Conservation (phyloP, 306 rosid genomes). For the Casuarina cunninghamiana region DNA sequence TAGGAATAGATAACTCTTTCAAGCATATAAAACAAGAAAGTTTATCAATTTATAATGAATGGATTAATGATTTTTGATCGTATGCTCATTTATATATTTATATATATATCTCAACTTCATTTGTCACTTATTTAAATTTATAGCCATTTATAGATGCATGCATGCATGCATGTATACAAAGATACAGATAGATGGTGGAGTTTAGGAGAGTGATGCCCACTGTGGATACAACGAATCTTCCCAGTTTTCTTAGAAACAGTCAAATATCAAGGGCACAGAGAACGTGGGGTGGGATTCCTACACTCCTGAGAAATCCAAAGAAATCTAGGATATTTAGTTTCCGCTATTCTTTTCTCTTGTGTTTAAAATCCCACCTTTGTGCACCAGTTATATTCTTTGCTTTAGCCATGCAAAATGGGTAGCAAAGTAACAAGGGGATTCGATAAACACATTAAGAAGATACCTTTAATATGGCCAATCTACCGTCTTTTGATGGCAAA, state of each 20-base stretch:
- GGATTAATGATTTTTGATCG: background rate
- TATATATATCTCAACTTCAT: background rate
- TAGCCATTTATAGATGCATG: background rate
- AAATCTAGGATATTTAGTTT: slow-evolving; percentile 6
- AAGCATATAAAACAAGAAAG: background rate
- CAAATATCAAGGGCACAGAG: background rate
- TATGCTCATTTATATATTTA: background rate
- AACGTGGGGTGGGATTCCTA: background rate
- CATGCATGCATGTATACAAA: too few species aligned
- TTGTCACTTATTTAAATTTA: background rate
- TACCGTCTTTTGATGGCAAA: slow-evolving; percentile 92
- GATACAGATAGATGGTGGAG: background rate
- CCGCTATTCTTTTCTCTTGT: background rate
- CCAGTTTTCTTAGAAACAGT: background rate
- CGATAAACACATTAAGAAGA: slow-evolving; percentile 11
- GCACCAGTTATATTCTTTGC: background rate
- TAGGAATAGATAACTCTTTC: background rate
- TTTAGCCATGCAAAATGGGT: background rate
- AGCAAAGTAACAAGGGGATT: slow-evolving; percentile 16
- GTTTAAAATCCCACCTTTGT: background rate
- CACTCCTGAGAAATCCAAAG: background rate
- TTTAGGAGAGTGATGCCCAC: background rate
- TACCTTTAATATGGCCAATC: slow-evolving; percentile 93
- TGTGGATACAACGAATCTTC: background rate
- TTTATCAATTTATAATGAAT: background rate